Conservation (phyloP, 2,329 filamentous ascomycete genomes). For the Xylaria arbuscula region DNA sequence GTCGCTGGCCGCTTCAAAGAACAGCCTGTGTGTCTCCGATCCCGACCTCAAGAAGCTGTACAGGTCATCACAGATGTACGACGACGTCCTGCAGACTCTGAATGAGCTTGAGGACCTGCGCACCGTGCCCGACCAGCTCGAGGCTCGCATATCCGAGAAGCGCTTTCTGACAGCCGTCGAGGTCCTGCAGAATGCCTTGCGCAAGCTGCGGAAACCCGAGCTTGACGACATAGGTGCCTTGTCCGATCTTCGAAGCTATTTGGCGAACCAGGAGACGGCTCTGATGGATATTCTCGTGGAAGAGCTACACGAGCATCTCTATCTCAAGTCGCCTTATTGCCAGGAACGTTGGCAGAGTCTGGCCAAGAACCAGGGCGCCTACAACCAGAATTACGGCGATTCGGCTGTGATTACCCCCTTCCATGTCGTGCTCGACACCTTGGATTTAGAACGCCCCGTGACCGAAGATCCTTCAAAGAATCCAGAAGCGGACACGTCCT, state of each 20-base stretch:
- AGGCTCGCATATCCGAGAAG: constrained; percentile 96
- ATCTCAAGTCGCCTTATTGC: constrained; percentile 97
- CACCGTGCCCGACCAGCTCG: constrained; percentile 88
- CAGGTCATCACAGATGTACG: constrained; percentile 87
- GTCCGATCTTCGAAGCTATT: constrained; percentile 84
- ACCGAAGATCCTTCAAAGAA: constrained; percentile 92
- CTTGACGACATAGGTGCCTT: constrained; percentile 92
- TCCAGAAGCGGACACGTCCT: constrained; percentile 94
- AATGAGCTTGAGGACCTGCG: constrained; percentile 89
- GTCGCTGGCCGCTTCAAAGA: constrained; percentile 82
- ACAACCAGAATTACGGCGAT: constrained; percentile 61
- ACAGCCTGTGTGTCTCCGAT: constrained; percentile 83
- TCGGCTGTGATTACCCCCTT: constrained; percentile 63
- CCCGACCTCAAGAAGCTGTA: constrained; percentile 93
- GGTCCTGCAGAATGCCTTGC: constrained; percentile 85
- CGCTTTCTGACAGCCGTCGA: constrained; percentile 93
- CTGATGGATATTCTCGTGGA: constrained; percentile 97
- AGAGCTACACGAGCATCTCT: constrained; percentile 95
- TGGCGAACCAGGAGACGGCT: constrained; percentile 91
- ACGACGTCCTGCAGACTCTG: constrained; percentile 85
- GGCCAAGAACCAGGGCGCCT: constrained; percentile 71
- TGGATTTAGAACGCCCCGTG: constrained; percentile 71
- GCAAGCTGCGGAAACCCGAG: constrained; percentile 85
- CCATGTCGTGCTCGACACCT: constrained; percentile 67
- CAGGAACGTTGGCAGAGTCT: constrained; percentile 94